Evolutionary conservation across 345 rosid genomes (phyloP).

Genomic region (Eucalyptus polybractea): DNA sequence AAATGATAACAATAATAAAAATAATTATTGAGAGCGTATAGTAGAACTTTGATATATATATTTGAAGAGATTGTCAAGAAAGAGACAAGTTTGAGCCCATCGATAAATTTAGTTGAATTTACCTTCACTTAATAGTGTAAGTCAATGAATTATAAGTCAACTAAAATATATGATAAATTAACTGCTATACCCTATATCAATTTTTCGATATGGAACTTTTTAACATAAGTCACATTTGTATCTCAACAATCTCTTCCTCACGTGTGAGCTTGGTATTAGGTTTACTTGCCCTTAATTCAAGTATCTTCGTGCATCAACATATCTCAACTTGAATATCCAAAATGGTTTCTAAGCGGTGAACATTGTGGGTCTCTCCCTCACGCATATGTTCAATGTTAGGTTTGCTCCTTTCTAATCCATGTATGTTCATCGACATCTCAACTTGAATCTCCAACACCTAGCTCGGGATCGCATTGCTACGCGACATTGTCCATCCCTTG

Average conservation of each 20-base stretch:
- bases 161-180: neutral
- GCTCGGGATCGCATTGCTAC: neutral
- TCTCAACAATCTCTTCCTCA: neutral
- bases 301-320: neutral
- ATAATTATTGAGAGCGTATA: neutral
- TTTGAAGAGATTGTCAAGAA: rapidly evolving
- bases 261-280: neutral
- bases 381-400: neutral
- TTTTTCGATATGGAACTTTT: rapidly evolving
- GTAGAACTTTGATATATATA: rapidly evolving
- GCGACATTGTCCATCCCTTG: neutral
- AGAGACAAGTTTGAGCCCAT: rapidly evolving
- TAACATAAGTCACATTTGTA: neutral
- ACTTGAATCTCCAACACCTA: neutral
- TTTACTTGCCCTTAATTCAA: neutral
- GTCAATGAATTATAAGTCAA: rapidly evolving
- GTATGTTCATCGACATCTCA: neutral
- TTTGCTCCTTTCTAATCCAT: neutral
- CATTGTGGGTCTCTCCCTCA: neutral
- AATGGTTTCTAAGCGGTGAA: neutral
- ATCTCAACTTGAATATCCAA: neutral
- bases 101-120: rapidly evolving
- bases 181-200: neutral
- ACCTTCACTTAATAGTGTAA: neutral
- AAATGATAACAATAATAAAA: neutral